Evolutionary conservation across 805 yeast species (phyloP).

Genomic region (Wickerhamomyces rabaulensis): DNA sequence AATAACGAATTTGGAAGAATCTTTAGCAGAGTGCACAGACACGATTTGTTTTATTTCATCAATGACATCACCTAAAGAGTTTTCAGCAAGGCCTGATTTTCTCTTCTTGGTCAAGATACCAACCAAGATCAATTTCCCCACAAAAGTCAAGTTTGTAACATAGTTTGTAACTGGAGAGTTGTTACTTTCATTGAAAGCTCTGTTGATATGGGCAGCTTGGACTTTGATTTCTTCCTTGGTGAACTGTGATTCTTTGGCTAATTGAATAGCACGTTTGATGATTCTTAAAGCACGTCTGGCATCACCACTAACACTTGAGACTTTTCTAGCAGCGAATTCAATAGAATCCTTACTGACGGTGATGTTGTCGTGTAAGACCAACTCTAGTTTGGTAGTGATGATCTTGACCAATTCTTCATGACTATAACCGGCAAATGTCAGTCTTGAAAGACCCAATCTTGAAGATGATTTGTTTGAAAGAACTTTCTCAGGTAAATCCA

Average conservation of each 20-base stretch:
- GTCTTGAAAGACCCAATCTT: slow-evolving; percentile 80
- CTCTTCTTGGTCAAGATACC: slow-evolving; percentile 60
- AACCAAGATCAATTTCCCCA: slow-evolving; percentile 67
- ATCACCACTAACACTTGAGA: slow-evolving; percentile 96
- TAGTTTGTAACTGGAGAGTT: slow-evolving; percentile 65
- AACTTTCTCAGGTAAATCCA: slow-evolving; percentile 92
- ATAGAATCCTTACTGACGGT: slow-evolving; percentile 64
- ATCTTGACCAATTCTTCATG: slow-evolving; percentile 72
- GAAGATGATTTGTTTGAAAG: slow-evolving; percentile 87
- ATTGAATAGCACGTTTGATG: slow-evolving; percentile 83
- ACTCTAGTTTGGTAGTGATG: slow-evolving; percentile 63
- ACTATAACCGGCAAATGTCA: slow-evolving; percentile 86
- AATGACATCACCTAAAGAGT: slow-evolving; percentile 65
- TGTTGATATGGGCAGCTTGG: slow-evolving; percentile 66
- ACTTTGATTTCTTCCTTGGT: slow-evolving; percentile 40
- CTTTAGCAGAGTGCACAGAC: slow-evolving; percentile 30
- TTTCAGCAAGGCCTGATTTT: slow-evolving; percentile 67
- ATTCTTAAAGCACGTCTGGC: slow-evolving; percentile 89
- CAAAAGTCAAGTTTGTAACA: slow-evolving; percentile 55
- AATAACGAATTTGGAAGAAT: slow-evolving; percentile 22
- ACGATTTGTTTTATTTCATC: slow-evolving; percentile 65
- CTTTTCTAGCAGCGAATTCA: slow-evolving; percentile 88
- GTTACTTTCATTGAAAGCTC: slow-evolving; percentile 75
- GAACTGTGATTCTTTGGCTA: slow-evolving; percentile 39
- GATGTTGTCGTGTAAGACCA: slow-evolving; percentile 31